phyloP scores from a whole-genome alignment of 768 basidiomycete genomes.

The Termitomyces bulborhizus region DNA sequence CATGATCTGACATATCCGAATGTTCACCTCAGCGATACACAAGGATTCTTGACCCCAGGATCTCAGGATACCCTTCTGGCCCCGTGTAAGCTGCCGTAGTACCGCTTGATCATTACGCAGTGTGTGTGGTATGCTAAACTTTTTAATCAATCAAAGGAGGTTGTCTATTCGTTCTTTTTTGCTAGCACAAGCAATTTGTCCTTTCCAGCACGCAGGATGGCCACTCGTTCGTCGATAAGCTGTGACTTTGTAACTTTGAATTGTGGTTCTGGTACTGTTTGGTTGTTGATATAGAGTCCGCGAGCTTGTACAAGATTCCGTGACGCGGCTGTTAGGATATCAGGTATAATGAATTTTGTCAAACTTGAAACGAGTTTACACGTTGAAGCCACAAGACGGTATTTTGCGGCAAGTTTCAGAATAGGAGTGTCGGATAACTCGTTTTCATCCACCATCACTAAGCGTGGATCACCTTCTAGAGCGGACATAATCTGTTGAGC shows the following conservation, averaged over 20 bases:
- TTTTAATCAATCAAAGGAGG: neutral
- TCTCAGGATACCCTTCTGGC: too few relatives aligned
- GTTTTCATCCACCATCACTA: constrained; percentile 42
- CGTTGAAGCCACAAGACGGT: constrained; percentile 56
- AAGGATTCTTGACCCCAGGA: too few relatives aligned
- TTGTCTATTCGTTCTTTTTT: neutral
- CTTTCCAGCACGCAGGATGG: constrained; percentile 69
- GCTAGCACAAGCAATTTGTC: constrained; percentile 58
- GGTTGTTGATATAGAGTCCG: constrained; percentile 71
- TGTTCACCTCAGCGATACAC: too few relatives aligned
- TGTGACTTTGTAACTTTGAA: constrained; percentile 33
- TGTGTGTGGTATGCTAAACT: neutral
- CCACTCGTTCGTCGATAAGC: constrained; percentile 57
- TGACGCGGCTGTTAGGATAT: constrained; percentile 49
- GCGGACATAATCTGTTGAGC: constrained; percentile 54
- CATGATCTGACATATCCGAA: too few relatives aligned
- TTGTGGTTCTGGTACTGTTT: constrained; percentile 43
- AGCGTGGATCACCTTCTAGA: constrained; percentile 59
- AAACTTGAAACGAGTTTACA: constrained; percentile 31
- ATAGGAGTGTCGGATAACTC: constrained; percentile 52
- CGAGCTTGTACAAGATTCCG: constrained; percentile 53
- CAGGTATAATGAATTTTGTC: neutral
- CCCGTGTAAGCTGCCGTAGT: neutral
- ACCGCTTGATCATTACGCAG: neutral
- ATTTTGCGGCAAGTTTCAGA: constrained; percentile 52